Base-by-base conservation (phyloP, 371 early-diverging fungal genomes). In the Apophysomyces variabilis region DNA sequence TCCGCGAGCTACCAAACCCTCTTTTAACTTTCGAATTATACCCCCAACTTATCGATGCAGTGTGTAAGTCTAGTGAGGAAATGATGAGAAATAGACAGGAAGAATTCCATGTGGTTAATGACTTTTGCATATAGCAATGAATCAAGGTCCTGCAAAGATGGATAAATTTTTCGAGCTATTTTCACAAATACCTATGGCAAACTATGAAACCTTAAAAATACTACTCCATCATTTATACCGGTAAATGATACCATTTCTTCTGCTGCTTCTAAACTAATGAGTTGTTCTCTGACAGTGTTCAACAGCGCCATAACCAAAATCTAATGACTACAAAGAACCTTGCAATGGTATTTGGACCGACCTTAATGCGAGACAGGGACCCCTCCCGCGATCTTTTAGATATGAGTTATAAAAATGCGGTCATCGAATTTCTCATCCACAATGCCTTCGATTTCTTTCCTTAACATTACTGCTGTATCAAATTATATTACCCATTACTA, bases 1-100 rank as follows among this genome's bases (percentile, higher is more conserved):
- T 96, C 61, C 86, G 96, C 21, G 93, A 92, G 38, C 60, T 95
- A 70, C 95, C 95, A 0, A 90, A 94, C 58, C 96, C 96, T 1
- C 72, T 96, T 35, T 76, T 96, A 65, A 93, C 94, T 3, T 89
- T 77, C 69, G 87, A 89, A 35, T 75, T 92, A 16, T 87, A 93
- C 68, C 69, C 74, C 6, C 68, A 89, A 46, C 94, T 94, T 72
- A 83, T 93, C 56, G 83, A 85, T n/a, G 83, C 85, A 1, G 73
- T 83, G n/a, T 57, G 74, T 65, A 70, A 75, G 70, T 77, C 47
- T 13, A 47, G 32, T 26, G 32, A 26, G 1, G 18, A 47, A 18
- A 47, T 47, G n/a, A 16, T 3, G 47, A n/a, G 32, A 26, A 26
- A 1, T 26, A 26, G 32, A 26, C 32, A 47, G 18, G 16, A n/a